Percentiles rank a stretch among this genome's conserved stretches.
Conservation (phyloP, 495 filamentous ascomycete species). For the Penicillium lagena region DNA sequence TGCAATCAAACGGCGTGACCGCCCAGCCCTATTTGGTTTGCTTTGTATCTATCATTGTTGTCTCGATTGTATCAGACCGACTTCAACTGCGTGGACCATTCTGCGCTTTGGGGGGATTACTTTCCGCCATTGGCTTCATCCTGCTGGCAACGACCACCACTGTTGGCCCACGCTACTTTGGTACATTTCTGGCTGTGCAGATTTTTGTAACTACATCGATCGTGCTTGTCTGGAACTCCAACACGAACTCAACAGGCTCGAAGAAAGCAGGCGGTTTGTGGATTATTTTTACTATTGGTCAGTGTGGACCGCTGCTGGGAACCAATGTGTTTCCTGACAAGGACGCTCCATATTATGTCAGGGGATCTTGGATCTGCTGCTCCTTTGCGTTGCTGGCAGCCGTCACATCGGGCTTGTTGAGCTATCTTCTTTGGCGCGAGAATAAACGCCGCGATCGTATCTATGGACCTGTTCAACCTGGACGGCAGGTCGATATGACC, state of each 20-base stretch:
- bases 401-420: conserved; percentile 36
- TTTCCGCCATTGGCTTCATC: conserved; percentile 22
- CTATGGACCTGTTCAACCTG: background rate
- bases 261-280: conserved; percentile 8
- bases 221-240: conserved; percentile 4
- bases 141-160: conserved; percentile 18
- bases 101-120: conserved; percentile 13
- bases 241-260: conserved; percentile 5
- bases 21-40: conserved; percentile 26
- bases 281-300: conserved; percentile 10
- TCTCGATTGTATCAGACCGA: conserved; percentile 18
- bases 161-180: conserved; percentile 17
- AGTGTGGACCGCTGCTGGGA: conserved; percentile 45
- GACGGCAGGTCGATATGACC: background rate
- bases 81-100: conserved; percentile 17
- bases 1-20: conserved; percentile 24
- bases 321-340: conserved; percentile 49
- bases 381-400: conserved; percentile 52
- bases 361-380: conserved; percentile 51
- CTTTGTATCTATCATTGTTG: conserved; percentile 12
- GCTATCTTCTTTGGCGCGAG: conserved; percentile 43
- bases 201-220: conserved; percentile 3
- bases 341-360: conserved; percentile 46
- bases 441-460: conserved; percentile 41
- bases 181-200: conserved; percentile 4